A percentile compares a stretch with the other conserved stretches of the same genome.
Evolutionary conservation across 2,329 filamentous ascomycete genomes (phyloP).

Genomic region (Metarhizium guizhouense): DNA sequence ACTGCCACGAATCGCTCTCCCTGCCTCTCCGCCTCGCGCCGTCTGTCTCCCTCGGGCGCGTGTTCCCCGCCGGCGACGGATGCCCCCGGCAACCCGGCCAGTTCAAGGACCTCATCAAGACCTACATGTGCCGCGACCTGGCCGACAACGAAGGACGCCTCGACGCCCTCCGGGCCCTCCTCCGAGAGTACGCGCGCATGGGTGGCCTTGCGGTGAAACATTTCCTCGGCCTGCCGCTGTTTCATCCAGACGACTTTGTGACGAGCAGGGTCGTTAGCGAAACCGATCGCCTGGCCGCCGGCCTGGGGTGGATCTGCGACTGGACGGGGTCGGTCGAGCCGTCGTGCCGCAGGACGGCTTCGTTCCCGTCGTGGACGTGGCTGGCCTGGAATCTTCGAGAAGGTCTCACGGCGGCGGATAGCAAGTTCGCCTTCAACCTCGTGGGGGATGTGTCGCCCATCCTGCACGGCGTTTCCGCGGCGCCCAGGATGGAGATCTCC

Average conservation of each 20-base stretch:
- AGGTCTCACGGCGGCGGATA: conserved; percentile 3
- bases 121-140: conserved; percentile 22
- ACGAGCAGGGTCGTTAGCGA: conserved; percentile 17
- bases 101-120: conserved; percentile 19
- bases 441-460: conserved; percentile 18
- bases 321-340: conserved; percentile 16
- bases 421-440: conserved; percentile 21
- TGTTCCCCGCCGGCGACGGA: conserved; percentile 18
- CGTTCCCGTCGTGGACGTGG: conserved; percentile 30
- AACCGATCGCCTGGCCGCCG: conserved; percentile 25
- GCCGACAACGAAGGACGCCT: conserved; percentile 19
- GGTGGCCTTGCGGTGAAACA: conserved; percentile 18
- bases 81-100: conserved; percentile 13
- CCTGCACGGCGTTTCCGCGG: conserved; percentile 19
- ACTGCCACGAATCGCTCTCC: conserved; percentile 28
- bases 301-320: conserved; percentile 25
- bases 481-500: conserved; percentile 24
- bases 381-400: conserved; percentile 24
- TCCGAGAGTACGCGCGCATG: conserved; percentile 19
- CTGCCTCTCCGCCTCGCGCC: conserved; percentile 22
- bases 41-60: conserved; percentile 21
- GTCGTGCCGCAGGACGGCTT: conserved; percentile 11
- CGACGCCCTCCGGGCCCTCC: conserved; percentile 24
- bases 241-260: conserved; percentile 22
- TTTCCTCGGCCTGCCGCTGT: conserved; percentile 26